phyloP scores from a whole-genome alignment of 805 yeast species.

The Brettanomyces custersianus region DNA sequence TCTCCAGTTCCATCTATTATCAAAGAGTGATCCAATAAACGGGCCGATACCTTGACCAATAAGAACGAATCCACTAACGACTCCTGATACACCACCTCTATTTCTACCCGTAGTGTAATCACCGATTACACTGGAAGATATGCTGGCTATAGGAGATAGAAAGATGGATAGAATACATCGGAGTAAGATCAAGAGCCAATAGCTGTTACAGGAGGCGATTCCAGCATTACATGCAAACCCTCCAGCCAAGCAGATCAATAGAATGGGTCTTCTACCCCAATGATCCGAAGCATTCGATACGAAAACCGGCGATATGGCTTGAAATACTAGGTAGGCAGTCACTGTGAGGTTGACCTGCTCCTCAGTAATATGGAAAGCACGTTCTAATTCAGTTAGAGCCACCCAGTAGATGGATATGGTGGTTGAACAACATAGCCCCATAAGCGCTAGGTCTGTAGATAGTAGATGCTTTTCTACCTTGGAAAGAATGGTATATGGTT shows the following conservation, averaged over 20 bases:
- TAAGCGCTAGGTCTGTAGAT: conserved; percentile 30
- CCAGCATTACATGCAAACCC: conserved; percentile 60
- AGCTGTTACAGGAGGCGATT: conserved; percentile 47
- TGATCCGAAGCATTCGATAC: conserved; percentile 62
- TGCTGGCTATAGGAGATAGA: conserved; percentile 66
- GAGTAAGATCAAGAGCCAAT: conserved; percentile 52
- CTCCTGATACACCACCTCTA: conserved; percentile 68
- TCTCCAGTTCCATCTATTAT: conserved; percentile 56
- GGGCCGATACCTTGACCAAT: conserved; percentile 77
- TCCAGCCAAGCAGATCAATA: conserved; percentile 42
- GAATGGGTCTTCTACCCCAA: conserved; percentile 64
- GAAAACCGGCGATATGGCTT: conserved; percentile 67
- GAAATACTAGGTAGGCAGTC: conserved; percentile 66
- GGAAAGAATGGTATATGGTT: conserved; percentile 37
- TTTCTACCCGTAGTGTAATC: conserved; percentile 58
- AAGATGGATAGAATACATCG: conserved; percentile 74
- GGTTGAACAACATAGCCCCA: conserved; percentile 60
- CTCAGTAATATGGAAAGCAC: conserved; percentile 44
- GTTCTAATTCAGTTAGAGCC: conserved; percentile 50
- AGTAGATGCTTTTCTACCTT: conserved; percentile 32
- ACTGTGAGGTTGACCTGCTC: conserved; percentile 61
- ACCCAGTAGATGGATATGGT: conserved; percentile 79
- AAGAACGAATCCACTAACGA: conserved; percentile 54
- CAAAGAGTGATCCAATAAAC: conserved; percentile 48
- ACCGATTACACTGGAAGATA: conserved; percentile 62